Percentiles rank a stretch among this genome's conserved stretches.
Conservation (phyloP, 1,284 basidiomycete genomes). For the Sanghuangporus baumii region DNA sequence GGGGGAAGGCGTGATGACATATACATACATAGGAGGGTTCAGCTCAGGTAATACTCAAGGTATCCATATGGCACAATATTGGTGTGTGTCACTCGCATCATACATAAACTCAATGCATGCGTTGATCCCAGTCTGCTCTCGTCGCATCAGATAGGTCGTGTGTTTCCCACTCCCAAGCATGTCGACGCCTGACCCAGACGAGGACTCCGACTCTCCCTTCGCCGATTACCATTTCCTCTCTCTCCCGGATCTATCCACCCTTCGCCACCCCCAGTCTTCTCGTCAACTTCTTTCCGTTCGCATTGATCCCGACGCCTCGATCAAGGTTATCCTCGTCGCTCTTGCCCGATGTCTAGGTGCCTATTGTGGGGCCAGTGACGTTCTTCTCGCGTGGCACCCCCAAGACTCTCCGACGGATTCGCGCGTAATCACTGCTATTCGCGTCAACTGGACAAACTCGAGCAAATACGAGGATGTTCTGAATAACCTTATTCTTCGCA, state of each 20-base stretch:
- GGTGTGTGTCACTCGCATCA: neutral
- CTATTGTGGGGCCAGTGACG: conserved; percentile 35
- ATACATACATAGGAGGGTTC: neutral
- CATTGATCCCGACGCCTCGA: neutral
- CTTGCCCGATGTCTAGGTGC: conserved; percentile 34
- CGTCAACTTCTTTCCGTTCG: neutral
- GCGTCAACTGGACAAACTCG: conserved; percentile 32
- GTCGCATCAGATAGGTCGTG: neutral
- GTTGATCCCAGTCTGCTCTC: too few relatives aligned
- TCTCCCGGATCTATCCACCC: conserved; percentile 33
- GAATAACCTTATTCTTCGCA: neutral
- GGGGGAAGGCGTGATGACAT: neutral
- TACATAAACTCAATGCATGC: neutral
- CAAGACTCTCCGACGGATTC: conserved; percentile 6
- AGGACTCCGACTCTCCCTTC: neutral
- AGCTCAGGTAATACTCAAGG: too few relatives aligned
- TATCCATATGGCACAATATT: neutral
- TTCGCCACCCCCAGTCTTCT: conserved; percentile 23
- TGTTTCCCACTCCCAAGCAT: neutral
- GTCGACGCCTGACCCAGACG: neutral
- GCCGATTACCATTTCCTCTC: conserved; percentile 29
- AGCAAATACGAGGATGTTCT: conserved; percentile 30
- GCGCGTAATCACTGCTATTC: conserved; percentile 24
- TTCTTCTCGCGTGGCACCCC: conserved; percentile 32
- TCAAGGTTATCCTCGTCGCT: conserved; percentile 27